Evolutionary conservation across 2,329 filamentous ascomycete species (phyloP).

Genomic region (Beauveria medogensis): DNA sequence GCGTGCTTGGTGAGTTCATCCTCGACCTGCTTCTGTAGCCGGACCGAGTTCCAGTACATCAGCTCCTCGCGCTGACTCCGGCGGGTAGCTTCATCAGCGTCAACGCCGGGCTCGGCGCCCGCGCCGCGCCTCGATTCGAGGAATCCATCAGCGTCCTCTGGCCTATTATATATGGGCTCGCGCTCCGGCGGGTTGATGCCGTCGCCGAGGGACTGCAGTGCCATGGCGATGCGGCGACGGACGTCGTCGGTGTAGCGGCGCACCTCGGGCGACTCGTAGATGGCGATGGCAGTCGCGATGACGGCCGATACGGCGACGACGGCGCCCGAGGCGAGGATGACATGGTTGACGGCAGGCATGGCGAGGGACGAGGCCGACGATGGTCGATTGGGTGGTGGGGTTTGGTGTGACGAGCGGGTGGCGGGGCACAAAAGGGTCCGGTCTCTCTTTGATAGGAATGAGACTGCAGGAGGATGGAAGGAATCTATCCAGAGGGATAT

Average conservation of each 20-base stretch:
- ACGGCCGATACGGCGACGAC: conserved; percentile 50
- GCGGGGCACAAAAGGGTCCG: not conserved
- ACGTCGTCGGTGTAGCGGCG: conserved; percentile 54
- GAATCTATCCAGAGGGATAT: not conserved
- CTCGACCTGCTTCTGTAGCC: conserved; percentile 38
- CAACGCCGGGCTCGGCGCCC: conserved; percentile 40
- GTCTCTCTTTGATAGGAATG: not conserved
- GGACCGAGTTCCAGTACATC: conserved; percentile 56
- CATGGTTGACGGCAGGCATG: conserved; percentile 51
- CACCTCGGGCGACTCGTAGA: conserved; percentile 58
- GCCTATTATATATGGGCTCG: conserved; percentile 54
- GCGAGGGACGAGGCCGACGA: conserved; percentile 9
- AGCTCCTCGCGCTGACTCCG: conserved; percentile 56
- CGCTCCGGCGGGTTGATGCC: conserved; percentile 40
- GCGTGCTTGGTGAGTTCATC: conserved; percentile 16
- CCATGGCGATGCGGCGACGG: conserved; percentile 52
- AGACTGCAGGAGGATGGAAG: not conserved
- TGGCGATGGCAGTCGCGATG: conserved; percentile 48
- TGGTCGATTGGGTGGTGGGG: not conserved
- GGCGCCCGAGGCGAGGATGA: conserved; percentile 47
- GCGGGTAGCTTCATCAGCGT: conserved; percentile 54
- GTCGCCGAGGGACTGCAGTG: conserved; percentile 51
- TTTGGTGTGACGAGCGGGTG: not conserved
- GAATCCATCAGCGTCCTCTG: conserved; percentile 59
- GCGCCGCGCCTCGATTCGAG: conserved; percentile 40